phyloP scores from a whole-genome alignment of 495 filamentous ascomycete species.

The Penicillium longicatenatum region DNA sequence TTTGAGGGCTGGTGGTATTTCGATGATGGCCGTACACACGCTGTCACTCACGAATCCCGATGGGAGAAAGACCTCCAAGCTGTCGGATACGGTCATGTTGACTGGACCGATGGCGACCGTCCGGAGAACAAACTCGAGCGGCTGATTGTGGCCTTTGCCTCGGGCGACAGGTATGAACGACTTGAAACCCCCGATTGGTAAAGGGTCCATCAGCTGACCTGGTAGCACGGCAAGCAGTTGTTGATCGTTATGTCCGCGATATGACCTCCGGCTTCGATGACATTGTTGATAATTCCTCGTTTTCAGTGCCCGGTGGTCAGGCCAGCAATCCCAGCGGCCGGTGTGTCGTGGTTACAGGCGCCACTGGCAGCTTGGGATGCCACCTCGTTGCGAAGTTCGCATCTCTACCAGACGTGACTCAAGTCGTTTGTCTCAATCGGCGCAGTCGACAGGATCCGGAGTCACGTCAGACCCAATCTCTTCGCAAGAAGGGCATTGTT shows the following conservation, averaged over 20 bases:
- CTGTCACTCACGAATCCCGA: constrained; percentile 19
- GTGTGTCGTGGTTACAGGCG: constrained; percentile 53
- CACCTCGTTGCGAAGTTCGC: constrained; percentile 46
- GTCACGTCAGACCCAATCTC: background rate
- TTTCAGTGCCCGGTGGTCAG: background rate
- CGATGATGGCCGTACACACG: constrained; percentile 46
- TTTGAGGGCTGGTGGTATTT: constrained; percentile 56
- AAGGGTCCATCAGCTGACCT: background rate
- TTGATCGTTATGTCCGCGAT: constrained; percentile 15
- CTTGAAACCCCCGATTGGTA: background rate
- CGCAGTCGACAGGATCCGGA: background rate
- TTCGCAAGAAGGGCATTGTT: background rate
- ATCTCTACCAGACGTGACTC: constrained; percentile 29
- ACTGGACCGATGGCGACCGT: constrained; percentile 48
- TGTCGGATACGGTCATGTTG: constrained; percentile 48
- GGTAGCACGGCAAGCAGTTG: constrained; percentile 12
- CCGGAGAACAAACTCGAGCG: constrained; percentile 44
- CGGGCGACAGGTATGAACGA: background rate
- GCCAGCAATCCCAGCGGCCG: background rate
- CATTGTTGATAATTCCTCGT: background rate
- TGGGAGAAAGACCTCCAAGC: constrained; percentile 42
- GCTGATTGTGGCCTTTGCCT: constrained; percentile 48
- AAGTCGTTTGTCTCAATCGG: constrained; percentile 13
- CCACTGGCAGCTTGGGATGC: constrained; percentile 48
- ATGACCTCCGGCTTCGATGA: background rate